Evolutionary conservation across 441 rosid species (phyloP), one percentile per base, ranked within the genome.

Genomic region (Macaranga tanarius): DNA sequence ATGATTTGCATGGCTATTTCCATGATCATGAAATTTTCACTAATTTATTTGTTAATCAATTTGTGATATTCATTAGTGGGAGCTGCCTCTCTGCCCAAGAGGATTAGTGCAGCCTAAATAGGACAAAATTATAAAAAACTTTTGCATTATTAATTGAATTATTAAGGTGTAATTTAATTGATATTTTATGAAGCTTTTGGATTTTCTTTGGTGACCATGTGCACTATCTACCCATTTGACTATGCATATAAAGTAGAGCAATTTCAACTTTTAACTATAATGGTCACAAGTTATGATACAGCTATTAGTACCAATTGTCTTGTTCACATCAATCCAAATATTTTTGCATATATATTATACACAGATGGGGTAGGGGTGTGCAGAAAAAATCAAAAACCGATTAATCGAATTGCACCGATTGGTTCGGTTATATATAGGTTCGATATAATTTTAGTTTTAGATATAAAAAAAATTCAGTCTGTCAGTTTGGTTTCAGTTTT

Each of bases 81-180:
- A 28, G 67, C 74, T 50, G 67, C 67, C 34, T 50, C 67, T 13
- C 28, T 48, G 72, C 34, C 54, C 61, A 38, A 4, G 62, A 48
- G 67, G 59, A 31, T 48, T 59, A 20, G 31, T 26, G 66, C 74
- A 8, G 15, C 55, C 74, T 60, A 71, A 60, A 28, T n/a, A 45
- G 59, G 23, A 16, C 5, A 20, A 22, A 61, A 2, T 0, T 34
- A 34, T 34, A 34, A 50, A 48, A 42, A 15, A 13, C 4, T 31
- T n/a, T 59, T 3, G 67, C 16, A 25, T 6, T 63, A 28, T 47
- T 65, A 65, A n/a, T 60, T 70, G 23, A 13, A 58, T 45, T 12
- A 28, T 47, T n/a, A 28, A 17, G 47, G 26, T 7, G 2, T 45
- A 11, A 45, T 45, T 48, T 17, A 45, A n/a, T 20, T 12, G 2